These are phyloP conservation scores for Penicillium coprophilum DNA, from an alignment of 495 filamentous ascomycete species.

Conservation along the genomic window DNA sequence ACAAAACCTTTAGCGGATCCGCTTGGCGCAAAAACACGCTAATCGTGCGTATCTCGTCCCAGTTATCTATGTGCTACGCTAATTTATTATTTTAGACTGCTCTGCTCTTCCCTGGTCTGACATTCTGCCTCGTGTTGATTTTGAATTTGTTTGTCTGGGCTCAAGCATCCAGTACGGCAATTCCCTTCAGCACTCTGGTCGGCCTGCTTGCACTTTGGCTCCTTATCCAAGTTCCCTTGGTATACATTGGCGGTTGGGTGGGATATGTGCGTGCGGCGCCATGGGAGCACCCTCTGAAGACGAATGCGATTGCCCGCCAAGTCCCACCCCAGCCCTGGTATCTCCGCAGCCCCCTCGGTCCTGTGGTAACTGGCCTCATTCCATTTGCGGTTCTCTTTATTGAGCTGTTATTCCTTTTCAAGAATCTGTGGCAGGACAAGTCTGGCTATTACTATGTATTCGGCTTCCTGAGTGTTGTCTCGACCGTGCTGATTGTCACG, in stretches of 20 bases:
- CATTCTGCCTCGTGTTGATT: slow-evolving; percentile 77
- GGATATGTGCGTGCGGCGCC: slow-evolving; percentile 65
- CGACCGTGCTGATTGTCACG: slow-evolving; percentile 70
- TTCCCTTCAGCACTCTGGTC: slow-evolving; percentile 82
- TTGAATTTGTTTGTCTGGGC: slow-evolving; percentile 94
- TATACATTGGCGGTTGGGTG: slow-evolving; percentile 81
- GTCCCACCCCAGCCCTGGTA: slow-evolving; percentile 84
- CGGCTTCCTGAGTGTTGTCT: slow-evolving; percentile 80
- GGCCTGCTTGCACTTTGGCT: slow-evolving; percentile 81
- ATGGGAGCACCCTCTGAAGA: slow-evolving; percentile 90
- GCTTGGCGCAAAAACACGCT: slow-evolving; percentile 80
- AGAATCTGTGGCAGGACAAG: slow-evolving; percentile 90
- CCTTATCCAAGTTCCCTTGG: slow-evolving; percentile 84
- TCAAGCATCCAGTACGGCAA: slow-evolving; percentile 85
- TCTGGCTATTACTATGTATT: slow-evolving; percentile 94
- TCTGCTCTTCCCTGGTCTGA: slow-evolving; percentile 77
- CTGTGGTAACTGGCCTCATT: slow-evolving; percentile 75
- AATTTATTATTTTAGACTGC: slow-evolving; percentile 56
- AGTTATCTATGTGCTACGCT: slow-evolving; percentile 12
- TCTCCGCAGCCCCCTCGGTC: slow-evolving; percentile 57
- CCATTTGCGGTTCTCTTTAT: slow-evolving; percentile 94
- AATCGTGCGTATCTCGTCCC: slow-evolving; percentile 46
- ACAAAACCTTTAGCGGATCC: slow-evolving; percentile 80
- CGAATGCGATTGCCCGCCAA: slow-evolving; percentile 68
- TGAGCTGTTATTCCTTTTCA: slow-evolving; percentile 89